phyloP scores from a whole-genome alignment of 2,329 filamentous ascomycete species.

The Sporothrix humicola region DNA sequence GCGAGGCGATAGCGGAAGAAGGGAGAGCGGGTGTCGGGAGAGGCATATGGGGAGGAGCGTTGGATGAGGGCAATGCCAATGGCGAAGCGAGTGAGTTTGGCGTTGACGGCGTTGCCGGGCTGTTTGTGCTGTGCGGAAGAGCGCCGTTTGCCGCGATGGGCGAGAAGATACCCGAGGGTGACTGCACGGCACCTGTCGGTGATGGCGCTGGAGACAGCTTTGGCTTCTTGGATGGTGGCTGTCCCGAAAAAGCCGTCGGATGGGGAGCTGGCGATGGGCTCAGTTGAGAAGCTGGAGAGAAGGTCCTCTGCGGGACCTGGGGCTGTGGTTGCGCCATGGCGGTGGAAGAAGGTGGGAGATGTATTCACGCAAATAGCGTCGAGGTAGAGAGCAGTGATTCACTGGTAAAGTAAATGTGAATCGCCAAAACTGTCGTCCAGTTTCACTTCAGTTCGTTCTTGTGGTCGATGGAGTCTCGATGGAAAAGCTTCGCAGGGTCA shows the following conservation, averaged over 20 bases:
- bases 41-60: constrained; percentile 48
- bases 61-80: constrained; percentile 35
- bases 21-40: constrained; percentile 64
- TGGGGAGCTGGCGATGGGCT: constrained; percentile 37
- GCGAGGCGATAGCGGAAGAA: constrained; percentile 23
- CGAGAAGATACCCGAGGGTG: constrained; percentile 30
- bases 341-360: background rate
- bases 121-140: constrained; percentile 25
- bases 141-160: constrained; percentile 19
- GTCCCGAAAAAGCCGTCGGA: constrained; percentile 38
- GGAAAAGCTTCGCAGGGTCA: background rate
- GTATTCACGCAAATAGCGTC: background rate
- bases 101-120: constrained; percentile 37
- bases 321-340: constrained; percentile 66
- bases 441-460: too few species aligned
- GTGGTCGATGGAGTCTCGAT: background rate
- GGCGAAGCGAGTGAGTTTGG: constrained; percentile 38
- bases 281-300: constrained; percentile 39
- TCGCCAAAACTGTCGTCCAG: too few species aligned
- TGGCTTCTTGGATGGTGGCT: constrained; percentile 40
- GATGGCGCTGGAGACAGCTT: constrained; percentile 36
- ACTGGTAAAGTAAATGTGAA: background rate
- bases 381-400: background rate
- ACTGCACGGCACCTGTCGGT: constrained; percentile 32
- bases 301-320: constrained; percentile 45